phyloP scores from a whole-genome alignment of 345 rosid genomes.

The Melaleuca quinquenervia region DNA sequence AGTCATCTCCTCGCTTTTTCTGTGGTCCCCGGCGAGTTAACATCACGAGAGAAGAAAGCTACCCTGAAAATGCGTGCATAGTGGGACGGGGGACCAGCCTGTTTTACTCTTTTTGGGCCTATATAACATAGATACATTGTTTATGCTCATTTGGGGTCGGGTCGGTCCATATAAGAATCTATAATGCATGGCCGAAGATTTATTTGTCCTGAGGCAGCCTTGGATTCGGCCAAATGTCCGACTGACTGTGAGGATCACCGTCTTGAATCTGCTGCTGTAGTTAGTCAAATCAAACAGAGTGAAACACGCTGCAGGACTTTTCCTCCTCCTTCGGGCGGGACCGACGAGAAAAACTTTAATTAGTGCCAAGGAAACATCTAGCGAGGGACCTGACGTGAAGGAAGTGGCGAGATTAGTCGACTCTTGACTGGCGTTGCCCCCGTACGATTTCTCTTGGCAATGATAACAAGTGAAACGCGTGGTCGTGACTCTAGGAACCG shows the following conservation, averaged over 20 bases:
- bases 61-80: neutral
- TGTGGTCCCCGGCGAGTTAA: neutral
- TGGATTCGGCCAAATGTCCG: neutral
- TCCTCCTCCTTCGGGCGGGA: neutral
- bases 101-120: neutral
- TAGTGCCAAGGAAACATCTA: neutral
- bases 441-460: neutral
- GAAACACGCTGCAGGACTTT: neutral
- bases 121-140: neutral
- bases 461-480: neutral
- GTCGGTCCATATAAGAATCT: neutral
- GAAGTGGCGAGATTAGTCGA: neutral
- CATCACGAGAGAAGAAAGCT: neutral
- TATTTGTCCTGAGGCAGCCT: neutral
- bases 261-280: neutral
- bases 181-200: neutral
- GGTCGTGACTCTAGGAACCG: neutral
- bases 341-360: neutral
- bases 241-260: neutral
- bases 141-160: neutral
- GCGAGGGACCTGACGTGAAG: neutral
- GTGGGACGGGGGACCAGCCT: neutral
- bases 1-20: neutral
- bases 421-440: neutral
- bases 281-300: neutral